Base-by-base conservation (phyloP, 768 basidiomycete genomes). In the Termitomyces heimii region DNA sequence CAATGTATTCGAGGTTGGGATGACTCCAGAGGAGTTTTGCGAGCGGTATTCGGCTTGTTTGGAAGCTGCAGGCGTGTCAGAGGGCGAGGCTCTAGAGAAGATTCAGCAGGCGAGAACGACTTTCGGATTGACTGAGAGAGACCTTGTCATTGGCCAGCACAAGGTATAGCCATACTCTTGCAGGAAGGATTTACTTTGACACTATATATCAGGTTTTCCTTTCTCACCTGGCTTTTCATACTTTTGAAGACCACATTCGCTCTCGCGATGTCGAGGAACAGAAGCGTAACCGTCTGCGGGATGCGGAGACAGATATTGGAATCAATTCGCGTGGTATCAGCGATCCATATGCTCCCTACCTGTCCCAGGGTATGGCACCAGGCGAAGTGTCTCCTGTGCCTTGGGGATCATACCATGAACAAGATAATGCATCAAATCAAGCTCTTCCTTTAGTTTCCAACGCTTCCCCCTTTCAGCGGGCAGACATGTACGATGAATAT, bases 11-110 rank as follows among this genome's bases (percentile, higher is more conserved):
- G 89, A 95, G 73, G 93, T 88, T 40, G 84, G 84, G 57, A 86
- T 98, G 84, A 85, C 88, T 3, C 86, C 86, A 10, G 81, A 79
- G 26, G 97, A 98, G 73, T 96, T 94, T 69, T 86, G 85, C 58
- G 85, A 89, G 40, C 75, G 95, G 55, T 99, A 98, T 70, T 74
- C 71, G 60, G 81, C 82, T n/a, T 82, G 85, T 13, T 72, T 96
- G 63, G 73, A 74, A 24, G 75, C 72, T 28, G 68, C 79, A 31
- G 84, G 83, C 6, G 73, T 90, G 4, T 60, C 70, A n/a, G 84
- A 86, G 62, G 88, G 86, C 9, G 73, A 77, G 31, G 75, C 80
- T n/a, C 67, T 73, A 55, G 86, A 86, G 60, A 77, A 80, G 60
- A 78, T 88, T 10, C 82, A 82, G 59, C 82, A 84, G 63, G 78